Percentiles rank a stretch among this genome's conserved stretches.
phyloP scores from a whole-genome alignment of 2,329 filamentous ascomycete species.

The Annulohypoxylon truncatum region DNA sequence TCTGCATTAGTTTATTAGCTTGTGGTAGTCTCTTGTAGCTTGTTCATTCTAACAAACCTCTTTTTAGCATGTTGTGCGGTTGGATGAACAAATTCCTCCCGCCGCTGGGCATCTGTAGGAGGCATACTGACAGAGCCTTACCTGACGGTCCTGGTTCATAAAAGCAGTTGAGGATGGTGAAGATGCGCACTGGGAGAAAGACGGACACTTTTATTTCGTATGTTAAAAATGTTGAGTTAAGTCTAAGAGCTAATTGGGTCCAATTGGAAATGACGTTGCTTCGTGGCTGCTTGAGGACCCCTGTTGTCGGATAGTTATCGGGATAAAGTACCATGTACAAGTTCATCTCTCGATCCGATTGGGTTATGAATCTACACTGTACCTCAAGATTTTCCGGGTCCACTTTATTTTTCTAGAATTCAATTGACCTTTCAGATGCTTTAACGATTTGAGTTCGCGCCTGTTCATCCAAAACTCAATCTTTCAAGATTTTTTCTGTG shows the following conservation, averaged over 20 bases:
- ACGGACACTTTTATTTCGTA: background rate
- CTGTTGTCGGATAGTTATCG: slow-evolving; percentile 10
- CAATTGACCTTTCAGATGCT: slow-evolving; percentile 19
- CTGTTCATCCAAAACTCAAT: slow-evolving; percentile 8
- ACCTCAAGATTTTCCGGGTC: slow-evolving; percentile 29
- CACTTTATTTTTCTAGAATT: slow-evolving; percentile 47
- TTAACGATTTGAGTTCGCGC: slow-evolving; percentile 3
- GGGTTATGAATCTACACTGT: background rate
- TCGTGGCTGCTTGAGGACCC: slow-evolving; percentile 1
- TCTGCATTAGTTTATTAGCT: slow-evolving; percentile 48
- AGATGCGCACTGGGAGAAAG: background rate
- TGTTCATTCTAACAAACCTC: slow-evolving; percentile 44
- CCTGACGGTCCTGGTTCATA: background rate
- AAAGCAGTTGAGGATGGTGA: background rate
- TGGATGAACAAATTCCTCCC: slow-evolving; percentile 46
- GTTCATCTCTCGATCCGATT: slow-evolving; percentile 1
- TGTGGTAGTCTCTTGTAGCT: background rate
- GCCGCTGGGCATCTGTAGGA: slow-evolving; percentile 32
- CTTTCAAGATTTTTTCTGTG: too few relatives aligned
- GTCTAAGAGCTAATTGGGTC: slow-evolving; percentile 30
- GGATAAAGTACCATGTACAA: background rate
- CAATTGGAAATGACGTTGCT: slow-evolving; percentile 43
- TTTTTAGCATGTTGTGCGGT: slow-evolving; percentile 49
- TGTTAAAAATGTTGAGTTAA: slow-evolving; percentile 27
- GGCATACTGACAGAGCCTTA: slow-evolving; percentile 38